A percentile compares a stretch with the other conserved stretches of the same genome.
These are phyloP conservation scores for Euphorbia celastroides DNA, from an alignment of 441 rosid species.

Conservation along the genomic window DNA sequence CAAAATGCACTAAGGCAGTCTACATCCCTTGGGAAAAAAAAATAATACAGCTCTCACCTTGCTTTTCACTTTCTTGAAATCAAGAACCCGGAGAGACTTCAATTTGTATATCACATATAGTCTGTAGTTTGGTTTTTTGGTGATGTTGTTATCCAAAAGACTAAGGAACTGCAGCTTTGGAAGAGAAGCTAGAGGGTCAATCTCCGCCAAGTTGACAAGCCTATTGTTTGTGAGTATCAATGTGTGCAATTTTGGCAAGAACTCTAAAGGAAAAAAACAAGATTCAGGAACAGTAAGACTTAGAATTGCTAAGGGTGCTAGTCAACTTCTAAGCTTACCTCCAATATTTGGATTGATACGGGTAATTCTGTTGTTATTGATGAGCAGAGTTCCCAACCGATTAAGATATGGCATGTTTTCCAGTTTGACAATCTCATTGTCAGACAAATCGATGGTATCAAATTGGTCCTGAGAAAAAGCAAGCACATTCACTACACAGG, in stretches of 20 bases:
- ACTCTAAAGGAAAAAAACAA: constrained; percentile 41
- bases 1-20: constrained; percentile 4
- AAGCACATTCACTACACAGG: neutral
- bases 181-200: constrained; percentile 87
- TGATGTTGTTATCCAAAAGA: constrained; percentile 83
- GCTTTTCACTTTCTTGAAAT: constrained; percentile 81
- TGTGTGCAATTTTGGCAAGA: constrained; percentile 80
- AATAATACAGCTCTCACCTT: constrained; percentile 50
- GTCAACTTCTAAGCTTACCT: constrained; percentile 34
- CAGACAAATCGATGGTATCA: constrained; percentile 91
- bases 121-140: constrained; percentile 86
- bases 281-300: neutral
- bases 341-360: constrained; percentile 86
- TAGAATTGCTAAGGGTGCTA: neutral
- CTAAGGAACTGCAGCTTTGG: constrained; percentile 84
- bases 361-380: constrained; percentile 89
- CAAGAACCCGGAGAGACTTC: constrained; percentile 81
- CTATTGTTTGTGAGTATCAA: constrained; percentile 89
- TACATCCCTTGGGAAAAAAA: neutral
- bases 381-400: constrained; percentile 81
- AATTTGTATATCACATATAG: constrained; percentile 84
- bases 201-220: constrained; percentile 94
- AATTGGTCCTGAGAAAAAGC: constrained; percentile 78
- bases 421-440: constrained; percentile 97
- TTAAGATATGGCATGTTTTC: constrained; percentile 85